Evolutionary conservation across 805 yeast genomes (phyloP), one percentile per base, ranked within the genome.

Genomic region (Metschnikowia lunata): DNA sequence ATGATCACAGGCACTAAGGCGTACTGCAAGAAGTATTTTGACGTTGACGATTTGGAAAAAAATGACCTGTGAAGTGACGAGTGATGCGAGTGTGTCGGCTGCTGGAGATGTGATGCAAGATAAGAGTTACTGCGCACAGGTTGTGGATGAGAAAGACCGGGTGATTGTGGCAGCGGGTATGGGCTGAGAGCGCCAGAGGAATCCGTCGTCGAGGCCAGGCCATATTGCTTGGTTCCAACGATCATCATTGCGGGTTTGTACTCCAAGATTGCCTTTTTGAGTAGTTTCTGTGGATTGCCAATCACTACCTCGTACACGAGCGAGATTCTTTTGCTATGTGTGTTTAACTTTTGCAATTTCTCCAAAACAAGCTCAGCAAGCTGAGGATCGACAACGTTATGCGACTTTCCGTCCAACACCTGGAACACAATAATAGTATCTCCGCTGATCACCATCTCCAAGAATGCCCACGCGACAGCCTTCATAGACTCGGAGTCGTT

Each of bases 201-300:
- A 7, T 29, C 42, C 5, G 42, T 26, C 11, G 39, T 11, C 5
- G 50, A 39, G 7, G 46, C 48, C 33, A 33, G 46, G 13, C 53
- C 65, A 18, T 58, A 58, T 39, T 65, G 67, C 45, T 66, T 71
- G 8, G 72, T 66, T 2, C 76, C 76, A 23, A 71, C 67, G 29
- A 66, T 55, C 75, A 71, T 68, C 73, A 71, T 69, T n/a, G 66
- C 65, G 3, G 76, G 76, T 39, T 59, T 56, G 49, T 66, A 71
- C 50, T 70, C 75, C 26, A 61, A 63, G 18, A 71, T 67, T 7
- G 76, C 75, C 29, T 51, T 54, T 46, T 66, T 62, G 47, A 71
- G 55, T 15, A 63, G 44, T 46, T 67, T 66, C 47, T 66, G 70
- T 5, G 74, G 72, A 39, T 64, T 68, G 1, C 76, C 76, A 18